phyloP scores from a whole-genome alignment of 352 stramenopile species.

The Saprolegnia parasitica region DNA sequence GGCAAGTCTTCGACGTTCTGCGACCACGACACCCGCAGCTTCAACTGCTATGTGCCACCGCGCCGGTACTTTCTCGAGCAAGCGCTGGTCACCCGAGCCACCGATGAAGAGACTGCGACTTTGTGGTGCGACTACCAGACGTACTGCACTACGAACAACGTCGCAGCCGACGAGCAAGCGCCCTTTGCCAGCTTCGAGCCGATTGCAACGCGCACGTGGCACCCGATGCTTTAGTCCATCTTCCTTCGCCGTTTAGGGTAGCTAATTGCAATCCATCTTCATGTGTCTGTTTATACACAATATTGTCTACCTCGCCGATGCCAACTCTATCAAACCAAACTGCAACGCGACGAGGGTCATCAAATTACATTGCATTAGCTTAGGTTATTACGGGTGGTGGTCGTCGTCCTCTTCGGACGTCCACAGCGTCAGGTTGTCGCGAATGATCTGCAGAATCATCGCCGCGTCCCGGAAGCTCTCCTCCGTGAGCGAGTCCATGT shows the following conservation, averaged over 20 bases:
- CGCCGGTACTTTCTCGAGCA: conserved; percentile 1
- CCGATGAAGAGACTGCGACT: too few relatives aligned
- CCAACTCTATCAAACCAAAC: neutral
- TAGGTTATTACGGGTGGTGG: conserved; percentile 9
- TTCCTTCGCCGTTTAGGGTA: too few relatives aligned
- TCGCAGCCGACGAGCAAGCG: neutral
- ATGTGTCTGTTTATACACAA: too few relatives aligned
- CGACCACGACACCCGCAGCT: neutral
- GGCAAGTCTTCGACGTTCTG: neutral
- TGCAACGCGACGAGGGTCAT: neutral
- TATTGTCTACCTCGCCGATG: neutral
- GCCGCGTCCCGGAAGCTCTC: conserved; percentile 36
- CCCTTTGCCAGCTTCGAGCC: neutral
- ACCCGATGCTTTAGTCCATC: neutral
- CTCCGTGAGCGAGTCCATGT: conserved; percentile 34
- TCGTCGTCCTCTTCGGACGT: conserved; percentile 28
- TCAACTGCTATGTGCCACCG: neutral
- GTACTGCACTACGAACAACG: neutral
- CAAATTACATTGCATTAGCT: conserved; percentile 4
- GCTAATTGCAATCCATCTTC: too few relatives aligned
- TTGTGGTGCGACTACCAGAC: neutral
- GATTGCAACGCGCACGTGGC: neutral
- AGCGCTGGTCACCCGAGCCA: neutral
- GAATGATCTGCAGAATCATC: conserved; percentile 37
- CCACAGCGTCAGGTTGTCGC: conserved; percentile 39